Evolutionary conservation across 192 early-diverging fungal genomes (phyloP), one percentile per base, ranked within the genome.

Genomic region (Helicostylum pulchrum): DNA sequence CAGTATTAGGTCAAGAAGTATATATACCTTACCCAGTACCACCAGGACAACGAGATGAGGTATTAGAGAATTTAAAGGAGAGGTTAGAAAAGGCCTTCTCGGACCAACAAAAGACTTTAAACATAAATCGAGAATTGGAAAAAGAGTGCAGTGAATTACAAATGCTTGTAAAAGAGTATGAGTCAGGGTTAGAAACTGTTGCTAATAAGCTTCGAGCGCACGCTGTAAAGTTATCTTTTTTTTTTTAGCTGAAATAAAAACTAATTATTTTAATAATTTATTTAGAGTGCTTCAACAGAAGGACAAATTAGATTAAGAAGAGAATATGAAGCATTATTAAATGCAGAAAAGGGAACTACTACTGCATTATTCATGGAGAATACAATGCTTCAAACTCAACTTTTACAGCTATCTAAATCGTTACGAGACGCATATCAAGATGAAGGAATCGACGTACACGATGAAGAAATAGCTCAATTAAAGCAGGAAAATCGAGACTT

Each of bases 291-390:
- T 0, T 23, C 59, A n/a, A 36, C 42, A 19, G 59, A 72, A 49
- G 57, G 65, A 15, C 64, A 72, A 39, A 9, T 66, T 19, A 55
- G 47, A 11, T 20, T 72, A 32, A 55, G 61, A 56, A 53, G 71
- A 51, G 71, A 72, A 55, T 72, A 72, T 52, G 71, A 72, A 55
- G 71, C 71, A 15, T 57, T 72, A 39, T 48, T 72, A 15, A 60
- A 72, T 58, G 71, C 64, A 54, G 71, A 72, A 62, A 66, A 67
- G 68, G 61, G 55, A 19, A 70, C 54, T 31, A 70, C 68, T 2
- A 43, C 68, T 14, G 60, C 68, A 36, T 55, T 70, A 7, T 70
- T 64, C 43, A 57, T 64, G 20, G 68, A 70, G 43, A 70, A 70
- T 44, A 70, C 61, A 42, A 62, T 57, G 53, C 32, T 70, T 12